Conservation (phyloP, 164 flowering plant genomes). For the Santalum album region DNA sequence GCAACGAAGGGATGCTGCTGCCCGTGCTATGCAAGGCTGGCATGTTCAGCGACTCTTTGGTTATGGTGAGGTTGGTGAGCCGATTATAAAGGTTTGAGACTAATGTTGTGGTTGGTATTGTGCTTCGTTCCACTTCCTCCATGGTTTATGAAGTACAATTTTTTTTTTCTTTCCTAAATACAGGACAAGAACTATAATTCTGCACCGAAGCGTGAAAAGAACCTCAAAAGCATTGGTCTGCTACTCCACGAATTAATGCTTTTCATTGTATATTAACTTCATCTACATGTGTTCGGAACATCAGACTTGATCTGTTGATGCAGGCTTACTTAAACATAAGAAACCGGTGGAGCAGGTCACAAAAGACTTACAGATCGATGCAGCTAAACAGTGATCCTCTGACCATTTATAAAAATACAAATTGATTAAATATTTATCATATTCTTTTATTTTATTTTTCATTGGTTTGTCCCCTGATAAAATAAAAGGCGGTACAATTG, state of each 20-base stretch:
- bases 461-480: background rate
- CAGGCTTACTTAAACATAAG: constrained; percentile 1
- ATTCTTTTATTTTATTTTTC: background rate
- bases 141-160: no score
- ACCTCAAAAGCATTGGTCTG: constrained; percentile 5
- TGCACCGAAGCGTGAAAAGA: constrained; percentile 3
- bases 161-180: background rate
- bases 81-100: background rate
- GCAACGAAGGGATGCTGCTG: constrained; percentile 5
- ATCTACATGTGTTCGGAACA: background rate
- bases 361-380: background rate
- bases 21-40: constrained; percentile 8
- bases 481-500: no score
- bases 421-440: background rate
- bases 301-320: background rate
- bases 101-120: background rate
- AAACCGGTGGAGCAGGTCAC: background rate
- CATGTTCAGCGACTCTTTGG: constrained; percentile 5
- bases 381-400: constrained; percentile 3
- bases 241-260: background rate
- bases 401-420: background rate
- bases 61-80: constrained; percentile 3
- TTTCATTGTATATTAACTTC: background rate
- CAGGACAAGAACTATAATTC: constrained; percentile 3
- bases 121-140: background rate